phyloP scores from a whole-genome alignment of 2,329 filamentous ascomycete genomes.

The Fusarium sp. region DNA sequence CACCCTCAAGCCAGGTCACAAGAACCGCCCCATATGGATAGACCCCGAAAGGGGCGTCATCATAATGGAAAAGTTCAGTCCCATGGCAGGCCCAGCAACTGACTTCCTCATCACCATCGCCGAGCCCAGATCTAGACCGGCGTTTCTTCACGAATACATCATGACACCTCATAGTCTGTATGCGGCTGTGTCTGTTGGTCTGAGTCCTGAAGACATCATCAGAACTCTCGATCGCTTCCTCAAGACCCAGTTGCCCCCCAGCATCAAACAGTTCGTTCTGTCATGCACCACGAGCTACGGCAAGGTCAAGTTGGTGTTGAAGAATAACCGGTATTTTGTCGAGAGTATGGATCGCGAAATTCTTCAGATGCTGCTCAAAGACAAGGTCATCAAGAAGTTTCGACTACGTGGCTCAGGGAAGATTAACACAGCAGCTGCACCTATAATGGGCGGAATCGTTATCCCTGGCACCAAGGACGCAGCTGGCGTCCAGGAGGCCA shows the following conservation, averaged over 20 bases:
- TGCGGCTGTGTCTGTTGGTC: constrained; percentile 87
- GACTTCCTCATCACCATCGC: constrained; percentile 93
- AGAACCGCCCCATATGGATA: constrained; percentile 87
- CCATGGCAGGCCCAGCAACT: constrained; percentile 82
- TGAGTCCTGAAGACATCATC: constrained; percentile 72
- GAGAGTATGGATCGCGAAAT: constrained; percentile 85
- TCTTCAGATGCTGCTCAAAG: constrained; percentile 80
- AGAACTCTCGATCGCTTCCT: constrained; percentile 83
- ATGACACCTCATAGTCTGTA: constrained; percentile 90
- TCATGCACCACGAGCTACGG: constrained; percentile 86
- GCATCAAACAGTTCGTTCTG: constrained; percentile 76
- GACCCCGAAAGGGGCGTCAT: constrained; percentile 83
- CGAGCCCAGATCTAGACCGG: constrained; percentile 86
- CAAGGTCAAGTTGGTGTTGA: constrained; percentile 89
- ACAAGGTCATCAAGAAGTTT: constrained; percentile 79
- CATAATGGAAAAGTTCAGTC: constrained; percentile 90
- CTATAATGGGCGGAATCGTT: constrained; percentile 81
- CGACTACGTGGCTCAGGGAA: constrained; percentile 73
- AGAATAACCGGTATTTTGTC: constrained; percentile 88
- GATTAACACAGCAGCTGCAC: constrained; percentile 78
- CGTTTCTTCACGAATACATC: constrained; percentile 87
- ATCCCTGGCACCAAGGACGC: constrained; percentile 92
- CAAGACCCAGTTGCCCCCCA: constrained; percentile 81
- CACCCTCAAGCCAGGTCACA: constrained; percentile 84
- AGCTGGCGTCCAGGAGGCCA: constrained; percentile 80